Conservation (phyloP, 2,329 filamentous ascomycete genomes). For the Camptophora hylomeconis region DNA sequence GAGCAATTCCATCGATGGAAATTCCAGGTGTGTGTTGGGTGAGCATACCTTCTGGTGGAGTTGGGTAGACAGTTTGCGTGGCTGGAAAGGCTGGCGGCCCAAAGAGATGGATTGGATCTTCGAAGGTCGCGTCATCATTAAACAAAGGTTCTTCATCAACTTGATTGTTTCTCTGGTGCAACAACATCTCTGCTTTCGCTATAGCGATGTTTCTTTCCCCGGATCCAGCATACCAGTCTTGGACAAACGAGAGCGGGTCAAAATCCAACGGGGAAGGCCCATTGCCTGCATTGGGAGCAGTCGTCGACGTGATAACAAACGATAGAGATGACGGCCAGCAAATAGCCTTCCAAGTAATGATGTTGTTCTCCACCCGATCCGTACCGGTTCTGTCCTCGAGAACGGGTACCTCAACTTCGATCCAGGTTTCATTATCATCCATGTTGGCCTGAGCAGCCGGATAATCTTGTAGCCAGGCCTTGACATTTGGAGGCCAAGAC, state of each 20-base stretch:
- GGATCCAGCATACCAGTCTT: too few species aligned
- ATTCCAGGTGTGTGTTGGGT: slow-evolving; percentile 20
- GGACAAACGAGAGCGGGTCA: too few species aligned
- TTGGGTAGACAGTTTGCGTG: slow-evolving; percentile 35
- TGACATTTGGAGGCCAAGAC: too few species aligned
- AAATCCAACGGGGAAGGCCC: too few species aligned
- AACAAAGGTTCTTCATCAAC: slow-evolving; percentile 13
- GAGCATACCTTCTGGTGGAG: slow-evolving; percentile 37
- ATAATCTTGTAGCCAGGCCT: too few species aligned
- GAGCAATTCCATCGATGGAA: slow-evolving; percentile 20
- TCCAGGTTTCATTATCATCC: too few species aligned
- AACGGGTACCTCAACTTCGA: slow-evolving; percentile 11
- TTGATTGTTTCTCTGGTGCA: too few species aligned
- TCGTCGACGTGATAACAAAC: slow-evolving; percentile 28
- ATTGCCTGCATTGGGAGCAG: too few species aligned
- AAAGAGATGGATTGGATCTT: slow-evolving; percentile 14
- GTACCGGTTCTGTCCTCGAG: slow-evolving; percentile 3
- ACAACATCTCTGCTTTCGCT: too few species aligned
- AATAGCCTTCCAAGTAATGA: slow-evolving; percentile 26
- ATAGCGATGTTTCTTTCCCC: too few species aligned
- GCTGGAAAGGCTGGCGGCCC: slow-evolving; percentile 13
- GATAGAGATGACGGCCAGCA: slow-evolving; percentile 32
- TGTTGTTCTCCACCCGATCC: neutral
- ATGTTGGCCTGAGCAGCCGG: too few species aligned
- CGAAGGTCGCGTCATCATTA: slow-evolving; percentile 14